A percentile compares a stretch with the other conserved stretches of the same genome.
Conservation (phyloP, 148 eudicot genomes). For the Rhododendron griersonianum region DNA sequence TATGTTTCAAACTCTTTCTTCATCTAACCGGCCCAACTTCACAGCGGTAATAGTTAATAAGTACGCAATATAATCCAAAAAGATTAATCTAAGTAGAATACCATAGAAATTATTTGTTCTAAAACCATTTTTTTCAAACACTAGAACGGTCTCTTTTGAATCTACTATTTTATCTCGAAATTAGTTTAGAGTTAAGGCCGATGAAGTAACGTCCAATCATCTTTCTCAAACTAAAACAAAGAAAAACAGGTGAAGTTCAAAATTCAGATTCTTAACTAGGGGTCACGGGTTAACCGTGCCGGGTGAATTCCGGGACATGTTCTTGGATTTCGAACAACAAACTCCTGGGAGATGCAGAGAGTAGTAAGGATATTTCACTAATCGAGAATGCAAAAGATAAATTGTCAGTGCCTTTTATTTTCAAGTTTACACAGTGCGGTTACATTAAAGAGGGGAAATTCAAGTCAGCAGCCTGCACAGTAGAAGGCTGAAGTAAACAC, state of each 20-base stretch:
- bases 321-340: not conserved
- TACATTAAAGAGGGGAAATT: not conserved
- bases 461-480: not conserved
- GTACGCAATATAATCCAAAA: not conserved
- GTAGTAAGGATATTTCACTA: not conserved
- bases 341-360: not conserved
- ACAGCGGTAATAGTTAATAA: not conserved
- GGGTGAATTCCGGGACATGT: not conserved
- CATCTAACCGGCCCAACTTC: not conserved
- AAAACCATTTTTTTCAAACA: not conserved
- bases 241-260: not conserved
- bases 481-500: not conserved
- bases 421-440: not conserved
- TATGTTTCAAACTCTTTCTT: not conserved
- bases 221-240: not conserved
- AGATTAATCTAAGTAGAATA: not conserved
- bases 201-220: not conserved
- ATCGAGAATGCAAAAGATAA: not conserved
- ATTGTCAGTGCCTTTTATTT: not conserved
- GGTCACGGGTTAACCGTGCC: not conserved
- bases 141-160: not conserved
- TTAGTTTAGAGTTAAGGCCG: not conserved
- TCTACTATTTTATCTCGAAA: not conserved
- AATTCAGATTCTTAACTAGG: not conserved
- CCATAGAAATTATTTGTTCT: not conserved